Evolutionary conservation across 2,329 filamentous ascomycete genomes (phyloP), one percentile per base, ranked within the genome.

Genomic region (Hypoxylon sp.): DNA sequence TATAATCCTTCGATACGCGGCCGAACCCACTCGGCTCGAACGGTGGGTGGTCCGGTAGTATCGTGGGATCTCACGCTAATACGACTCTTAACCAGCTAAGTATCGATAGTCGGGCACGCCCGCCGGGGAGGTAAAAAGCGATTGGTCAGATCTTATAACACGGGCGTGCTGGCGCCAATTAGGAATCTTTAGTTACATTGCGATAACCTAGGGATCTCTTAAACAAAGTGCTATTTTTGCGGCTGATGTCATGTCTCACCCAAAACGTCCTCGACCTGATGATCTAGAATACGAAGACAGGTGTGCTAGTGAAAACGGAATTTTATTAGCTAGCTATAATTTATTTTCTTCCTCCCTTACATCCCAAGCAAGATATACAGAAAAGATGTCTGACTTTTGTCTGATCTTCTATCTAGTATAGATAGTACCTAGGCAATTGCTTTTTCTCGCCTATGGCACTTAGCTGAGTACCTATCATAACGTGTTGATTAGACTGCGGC

Each of bases 181-280:
- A 13, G 33, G 31, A 35, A 3, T 37, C 22, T 17, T 46, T 50
- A 14, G 44, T 29, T 22, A 6, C 39, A 35, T 47, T 50, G 14
- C 44, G 31, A 50, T 50, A 8, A 35, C 46, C 29, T 5, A 19
- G 13, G 31, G 51, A 31, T 31, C 29, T 59, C 46, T 42, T 31
- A 11, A 42, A 42, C 19, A 4, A 8, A 9, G 48, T 53, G 17
- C 37, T 46, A 53, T 46, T 52, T 48, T 51, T 51, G 57, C 19
- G 33, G 55, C 52, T 66, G 57, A 66, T 62, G 47, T 66, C 52
- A 62, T 60, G 26, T 57, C 31, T 47, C 29, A 52, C 17, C 14
- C 24, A 3, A 46, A 52, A 57, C n/a, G 33, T 31, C 26, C 5
- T 50, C 35, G n/a, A 55, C 31, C 24, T 42, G 42, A 52, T 5